Conservation (phyloP, 1,139 yeast species). For the Candida smagusa region DNA sequence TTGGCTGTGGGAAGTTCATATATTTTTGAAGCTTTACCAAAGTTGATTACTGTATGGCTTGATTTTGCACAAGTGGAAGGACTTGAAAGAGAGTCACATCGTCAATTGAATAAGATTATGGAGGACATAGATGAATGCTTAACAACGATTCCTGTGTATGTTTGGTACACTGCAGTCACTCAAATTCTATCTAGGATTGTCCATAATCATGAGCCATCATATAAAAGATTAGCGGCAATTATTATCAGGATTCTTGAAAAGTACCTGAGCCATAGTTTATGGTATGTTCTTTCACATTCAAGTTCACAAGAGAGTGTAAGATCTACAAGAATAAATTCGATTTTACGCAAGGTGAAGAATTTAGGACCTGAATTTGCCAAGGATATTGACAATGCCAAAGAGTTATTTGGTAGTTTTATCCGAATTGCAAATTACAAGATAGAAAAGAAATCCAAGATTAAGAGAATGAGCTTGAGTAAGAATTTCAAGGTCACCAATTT, state of each 20-base stretch:
- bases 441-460: conserved; percentile 33
- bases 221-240: conserved; percentile 52
- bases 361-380: conserved; percentile 13
- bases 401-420: conserved; percentile 34
- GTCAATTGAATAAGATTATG: conserved; percentile 45
- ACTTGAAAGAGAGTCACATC: conserved; percentile 29
- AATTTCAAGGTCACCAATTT: conserved; percentile 46
- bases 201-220: conserved; percentile 60
- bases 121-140: conserved; percentile 50
- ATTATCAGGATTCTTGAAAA: conserved; percentile 53
- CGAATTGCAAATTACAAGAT: conserved; percentile 32
- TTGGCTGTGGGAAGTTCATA: conserved; percentile 67
- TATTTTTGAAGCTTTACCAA: conserved; percentile 84
- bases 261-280: conserved; percentile 80
- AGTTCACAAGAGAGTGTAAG: conserved; percentile 65
- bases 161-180: conserved; percentile 84
- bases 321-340: conserved; percentile 43
- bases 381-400: conserved; percentile 27
- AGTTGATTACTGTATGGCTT: conserved; percentile 86
- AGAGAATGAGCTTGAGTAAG: conserved; percentile 33
- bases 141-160: conserved; percentile 52
- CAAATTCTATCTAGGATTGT: conserved; percentile 79
- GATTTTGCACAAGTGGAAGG: conserved; percentile 58
- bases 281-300: conserved; percentile 77
- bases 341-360: conserved; percentile 20